These are phyloP conservation scores for Knufia fluminis DNA, from an alignment of 2,329 filamentous ascomycete genomes.

Conservation along the genomic window DNA sequence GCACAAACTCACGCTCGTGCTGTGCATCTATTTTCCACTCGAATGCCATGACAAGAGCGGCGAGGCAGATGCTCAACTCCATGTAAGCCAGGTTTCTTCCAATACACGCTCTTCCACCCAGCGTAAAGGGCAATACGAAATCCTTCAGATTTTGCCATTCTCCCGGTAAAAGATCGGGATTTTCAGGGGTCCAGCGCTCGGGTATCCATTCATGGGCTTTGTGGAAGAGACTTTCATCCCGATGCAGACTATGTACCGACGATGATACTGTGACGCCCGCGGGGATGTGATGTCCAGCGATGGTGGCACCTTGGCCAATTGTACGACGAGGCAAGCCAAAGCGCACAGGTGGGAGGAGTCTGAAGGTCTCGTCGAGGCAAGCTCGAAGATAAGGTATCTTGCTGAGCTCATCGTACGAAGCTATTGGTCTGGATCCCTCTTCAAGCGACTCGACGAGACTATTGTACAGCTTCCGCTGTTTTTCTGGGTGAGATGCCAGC, in stretches of 20 bases:
- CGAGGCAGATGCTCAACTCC: slow-evolving; percentile 39
- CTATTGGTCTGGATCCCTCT: slow-evolving; percentile 33
- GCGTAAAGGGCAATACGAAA: slow-evolving; percentile 28
- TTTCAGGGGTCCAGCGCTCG: slow-evolving; percentile 13
- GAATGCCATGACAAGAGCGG: slow-evolving; percentile 35
- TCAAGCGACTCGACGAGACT: slow-evolving; percentile 42
- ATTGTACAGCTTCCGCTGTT: slow-evolving; percentile 13
- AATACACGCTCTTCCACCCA: slow-evolving; percentile 34
- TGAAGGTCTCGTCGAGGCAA: slow-evolving; percentile 43
- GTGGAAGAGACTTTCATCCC: slow-evolving; percentile 30
- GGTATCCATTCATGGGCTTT: slow-evolving; percentile 32
- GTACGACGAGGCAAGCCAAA: slow-evolving; percentile 38
- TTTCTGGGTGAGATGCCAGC: slow-evolving; percentile 40
- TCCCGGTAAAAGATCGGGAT: too few relatives aligned
- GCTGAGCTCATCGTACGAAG: slow-evolving; percentile 43
- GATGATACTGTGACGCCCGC: slow-evolving; percentile 38
- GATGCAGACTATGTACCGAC: slow-evolving; percentile 34
- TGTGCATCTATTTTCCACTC: too few relatives aligned
- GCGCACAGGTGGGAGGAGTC: slow-evolving; percentile 37
- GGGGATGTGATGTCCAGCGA: slow-evolving; percentile 39
- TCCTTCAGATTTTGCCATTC: slow-evolving; percentile 13
- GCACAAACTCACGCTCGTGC: too few relatives aligned
- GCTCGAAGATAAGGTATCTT: slow-evolving; percentile 45
- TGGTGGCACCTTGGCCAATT: slow-evolving; percentile 35
- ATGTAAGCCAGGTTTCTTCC: slow-evolving; percentile 37